Base-by-base conservation (phyloP, 2,329 filamentous ascomycete species). In the Magnaporthales sp. region DNA sequence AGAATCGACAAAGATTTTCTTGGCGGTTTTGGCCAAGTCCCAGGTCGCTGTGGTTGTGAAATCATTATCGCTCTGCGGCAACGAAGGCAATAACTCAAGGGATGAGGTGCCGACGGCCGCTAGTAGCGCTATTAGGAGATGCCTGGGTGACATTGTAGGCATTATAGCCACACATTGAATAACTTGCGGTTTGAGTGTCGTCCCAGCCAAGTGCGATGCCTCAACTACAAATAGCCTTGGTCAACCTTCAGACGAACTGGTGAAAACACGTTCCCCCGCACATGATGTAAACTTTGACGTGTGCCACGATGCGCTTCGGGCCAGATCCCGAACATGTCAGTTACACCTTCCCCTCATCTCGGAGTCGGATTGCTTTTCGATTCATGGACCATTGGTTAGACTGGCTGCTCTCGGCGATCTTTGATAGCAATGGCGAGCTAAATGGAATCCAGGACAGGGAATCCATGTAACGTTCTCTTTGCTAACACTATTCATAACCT, bases 1-100 rank as follows among this genome's bases (percentile, higher is more conserved):
- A 2, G 70, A 66, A 68, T 86, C 80, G 13, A 86, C 78, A 15
- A 83, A 70, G 65, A 86, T 78, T 3, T 69, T 72, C 27, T 72
- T 73, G n/a, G 24, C 10, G 5, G 31, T 51, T 10, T 22, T 27
- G 11, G 15, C 62, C 15, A 15, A 26, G 4, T 46, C 31, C 62
- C 62, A 64, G 22, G 22, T 26, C 15, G 62, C n/a, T 32, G 30
- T 24, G 5, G 31, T 51, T 3, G 62, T 64, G 2, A 64, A 46
- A 19, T 27, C 62, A 10, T 19, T 31, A 4, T 29, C 31, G 24
- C 24, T 32, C 30, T 54, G 11, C 13, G 62, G 62, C 15, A 64
- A 24, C 10, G 62, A 15, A 24, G 62, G 62, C 62, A 64, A 32
- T 4, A 64, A 32, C 62, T 64, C 31, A 11, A 64, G 62, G 62